Evolutionary conservation across 2,329 filamentous ascomycete species (phyloP).

Genomic region (Calonectria hawksworthii): DNA sequence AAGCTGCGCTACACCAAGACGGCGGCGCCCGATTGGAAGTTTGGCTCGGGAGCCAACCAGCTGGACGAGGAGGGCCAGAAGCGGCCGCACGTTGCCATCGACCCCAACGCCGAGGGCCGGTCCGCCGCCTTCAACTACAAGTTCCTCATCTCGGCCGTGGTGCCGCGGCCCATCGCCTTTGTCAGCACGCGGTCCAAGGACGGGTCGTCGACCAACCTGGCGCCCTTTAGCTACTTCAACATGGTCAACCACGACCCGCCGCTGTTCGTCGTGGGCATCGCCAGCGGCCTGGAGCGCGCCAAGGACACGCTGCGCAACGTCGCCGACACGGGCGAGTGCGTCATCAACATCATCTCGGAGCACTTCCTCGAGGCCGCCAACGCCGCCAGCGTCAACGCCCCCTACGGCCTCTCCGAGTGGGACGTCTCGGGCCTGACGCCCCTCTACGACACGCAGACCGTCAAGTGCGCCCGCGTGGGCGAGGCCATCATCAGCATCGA

Average conservation of each 20-base stretch:
- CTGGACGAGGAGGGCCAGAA: slow-evolving; percentile 43
- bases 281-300: slow-evolving; percentile 61
- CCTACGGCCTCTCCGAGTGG: slow-evolving; percentile 85
- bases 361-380: slow-evolving; percentile 91
- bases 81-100: slow-evolving; percentile 79
- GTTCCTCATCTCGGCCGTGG: slow-evolving; percentile 85
- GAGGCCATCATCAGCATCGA: slow-evolving; percentile 90
- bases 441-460: slow-evolving; percentile 72
- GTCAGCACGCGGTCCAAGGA: slow-evolving; percentile 70
- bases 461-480: slow-evolving; percentile 79
- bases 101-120: slow-evolving; percentile 82
- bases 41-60: slow-evolving; percentile 75
- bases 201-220: slow-evolving; percentile 78
- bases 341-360: slow-evolving; percentile 90
- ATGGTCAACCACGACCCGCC: slow-evolving; percentile 89
- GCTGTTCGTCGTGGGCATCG: slow-evolving; percentile 76
- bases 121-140: slow-evolving; percentile 86
- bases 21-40: slow-evolving; percentile 74
- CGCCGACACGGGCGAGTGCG: slow-evolving; percentile 78
- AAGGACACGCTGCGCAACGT: slow-evolving; percentile 89
- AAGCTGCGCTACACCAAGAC: slow-evolving; percentile 73
- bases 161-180: slow-evolving; percentile 85
- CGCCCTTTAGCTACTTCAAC: slow-evolving; percentile 90
- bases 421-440: slow-evolving; percentile 81
- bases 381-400: slow-evolving; percentile 82